Percentiles rank a stretch among this genome's conserved stretches.
phyloP scores from a whole-genome alignment of 129 eudicot genomes.

The Lonicera japonica region DNA sequence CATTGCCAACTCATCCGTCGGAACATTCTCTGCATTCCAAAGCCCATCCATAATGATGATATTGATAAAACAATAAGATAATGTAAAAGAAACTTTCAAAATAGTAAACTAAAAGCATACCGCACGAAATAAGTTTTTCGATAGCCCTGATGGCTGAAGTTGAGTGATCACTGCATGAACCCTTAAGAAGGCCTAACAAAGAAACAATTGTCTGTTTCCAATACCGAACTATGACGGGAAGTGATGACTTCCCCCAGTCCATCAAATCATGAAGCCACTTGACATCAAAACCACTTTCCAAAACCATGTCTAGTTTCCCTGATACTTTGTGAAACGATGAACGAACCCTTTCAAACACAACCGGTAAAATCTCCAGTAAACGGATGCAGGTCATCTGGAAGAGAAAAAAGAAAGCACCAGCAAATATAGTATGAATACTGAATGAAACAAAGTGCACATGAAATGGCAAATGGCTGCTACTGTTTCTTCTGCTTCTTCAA shows the following conservation, averaged over 20 bases:
- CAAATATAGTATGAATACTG: constrained; percentile 7
- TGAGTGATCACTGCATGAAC: constrained; percentile 33
- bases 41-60: constrained; percentile 9
- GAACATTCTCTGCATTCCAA: constrained; percentile 50
- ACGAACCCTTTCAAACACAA: constrained; percentile 46
- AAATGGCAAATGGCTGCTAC: background rate
- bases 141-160: constrained; percentile 41
- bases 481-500: background rate
- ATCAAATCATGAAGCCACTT: constrained; percentile 78
- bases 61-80: background rate
- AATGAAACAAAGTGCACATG: background rate
- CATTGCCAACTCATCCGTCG: constrained; percentile 47
- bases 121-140: constrained; percentile 51
- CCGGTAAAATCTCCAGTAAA: constrained; percentile 73
- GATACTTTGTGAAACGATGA: constrained; percentile 26
- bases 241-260: constrained; percentile 88
- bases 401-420: background rate
- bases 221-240: constrained; percentile 65
- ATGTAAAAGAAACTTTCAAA: background rate
- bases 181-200: constrained; percentile 58
- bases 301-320: constrained; percentile 21
- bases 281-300: constrained; percentile 26
- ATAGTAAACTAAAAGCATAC: constrained; percentile 30
- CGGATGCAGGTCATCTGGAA: constrained; percentile 97
- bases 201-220: constrained; percentile 72